Conservation (phyloP, 2,329 filamentous ascomycete species). For the Stachybotrys chartarum region DNA sequence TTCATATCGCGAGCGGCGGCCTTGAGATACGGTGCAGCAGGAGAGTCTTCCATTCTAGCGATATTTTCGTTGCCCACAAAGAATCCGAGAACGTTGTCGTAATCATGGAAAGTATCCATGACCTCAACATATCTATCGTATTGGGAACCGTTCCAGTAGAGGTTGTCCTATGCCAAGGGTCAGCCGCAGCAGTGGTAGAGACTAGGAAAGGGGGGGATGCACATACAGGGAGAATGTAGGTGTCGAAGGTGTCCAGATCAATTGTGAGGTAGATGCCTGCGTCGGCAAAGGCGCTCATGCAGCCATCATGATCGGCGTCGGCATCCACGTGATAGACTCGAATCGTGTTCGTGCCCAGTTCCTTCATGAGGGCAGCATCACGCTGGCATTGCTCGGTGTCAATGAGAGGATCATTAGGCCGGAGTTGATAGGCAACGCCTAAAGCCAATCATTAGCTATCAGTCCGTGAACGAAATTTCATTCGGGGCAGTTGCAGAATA, state of each 20-base stretch:
- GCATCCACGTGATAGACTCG: constrained; percentile 85
- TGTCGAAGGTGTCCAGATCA: constrained; percentile 71
- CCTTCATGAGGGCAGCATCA: constrained; percentile 72
- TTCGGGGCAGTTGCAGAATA: not conserved
- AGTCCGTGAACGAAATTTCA: not conserved
- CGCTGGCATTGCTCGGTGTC: constrained; percentile 68
- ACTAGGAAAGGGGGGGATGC: not conserved
- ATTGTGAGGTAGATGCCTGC: constrained; percentile 79
- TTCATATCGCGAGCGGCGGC: constrained; percentile 77
- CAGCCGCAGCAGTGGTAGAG: not conserved
- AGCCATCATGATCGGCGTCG: constrained; percentile 61
- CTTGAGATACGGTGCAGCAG: constrained; percentile 75
- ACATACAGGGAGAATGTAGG: constrained; percentile 58
- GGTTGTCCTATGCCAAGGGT: constrained; percentile 35
- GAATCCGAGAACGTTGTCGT: constrained; percentile 75
- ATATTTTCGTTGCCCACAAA: constrained; percentile 89
- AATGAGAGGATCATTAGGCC: constrained; percentile 64
- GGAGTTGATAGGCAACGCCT: constrained; percentile 69
- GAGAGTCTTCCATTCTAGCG: constrained; percentile 49
- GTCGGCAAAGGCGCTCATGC: constrained; percentile 74
- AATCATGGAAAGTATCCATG: constrained; percentile 70
- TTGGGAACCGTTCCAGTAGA: constrained; percentile 68
- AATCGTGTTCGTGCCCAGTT: constrained; percentile 74
- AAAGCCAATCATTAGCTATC: constrained; percentile 2
- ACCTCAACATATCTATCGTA: constrained; percentile 61